Conservation (phyloP, 2,329 filamentous ascomycete genomes). For the Calonectria pauciramosa region DNA sequence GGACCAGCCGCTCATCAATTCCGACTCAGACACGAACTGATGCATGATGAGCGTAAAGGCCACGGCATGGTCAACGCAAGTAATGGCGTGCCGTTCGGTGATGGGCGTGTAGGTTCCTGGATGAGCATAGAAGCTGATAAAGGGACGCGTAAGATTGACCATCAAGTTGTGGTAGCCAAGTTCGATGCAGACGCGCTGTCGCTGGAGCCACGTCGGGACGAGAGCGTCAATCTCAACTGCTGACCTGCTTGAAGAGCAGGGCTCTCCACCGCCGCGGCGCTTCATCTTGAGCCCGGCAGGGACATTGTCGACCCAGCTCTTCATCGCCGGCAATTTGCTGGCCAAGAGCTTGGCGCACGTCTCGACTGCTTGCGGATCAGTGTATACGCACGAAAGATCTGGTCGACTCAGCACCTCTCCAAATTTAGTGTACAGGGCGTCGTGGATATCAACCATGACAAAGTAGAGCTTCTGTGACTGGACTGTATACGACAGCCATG, state of each 20-base stretch:
- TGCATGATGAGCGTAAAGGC: constrained; percentile 41
- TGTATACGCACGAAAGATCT: constrained; percentile 28
- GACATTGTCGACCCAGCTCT: constrained; percentile 46
- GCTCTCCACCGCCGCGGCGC: constrained; percentile 45
- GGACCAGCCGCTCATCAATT: constrained; percentile 44
- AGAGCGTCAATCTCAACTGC: constrained; percentile 43
- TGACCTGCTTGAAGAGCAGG: constrained; percentile 53
- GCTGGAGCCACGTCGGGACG: constrained; percentile 57
- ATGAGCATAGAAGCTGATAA: constrained; percentile 51
- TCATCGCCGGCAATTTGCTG: constrained; percentile 48
- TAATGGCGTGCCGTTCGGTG: constrained; percentile 33
- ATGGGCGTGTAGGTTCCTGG: constrained; percentile 27
- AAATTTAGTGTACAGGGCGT: constrained; percentile 46
- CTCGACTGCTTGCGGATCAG: constrained; percentile 35
- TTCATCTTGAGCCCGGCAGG: constrained; percentile 53
- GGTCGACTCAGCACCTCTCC: constrained; percentile 18
- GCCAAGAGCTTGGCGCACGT: constrained; percentile 32
- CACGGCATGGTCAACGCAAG: constrained; percentile 41
- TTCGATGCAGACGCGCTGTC: constrained; percentile 56
- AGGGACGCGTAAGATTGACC: constrained; percentile 55
- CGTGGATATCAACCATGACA: constrained; percentile 43
- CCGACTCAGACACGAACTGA: constrained; percentile 38
- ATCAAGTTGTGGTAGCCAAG: constrained; percentile 55
- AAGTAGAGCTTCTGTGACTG: constrained; percentile 31
- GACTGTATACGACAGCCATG: constrained; percentile 40